phyloP scores from a whole-genome alignment of 306 rosid species.

The Benincasa hispida region DNA sequence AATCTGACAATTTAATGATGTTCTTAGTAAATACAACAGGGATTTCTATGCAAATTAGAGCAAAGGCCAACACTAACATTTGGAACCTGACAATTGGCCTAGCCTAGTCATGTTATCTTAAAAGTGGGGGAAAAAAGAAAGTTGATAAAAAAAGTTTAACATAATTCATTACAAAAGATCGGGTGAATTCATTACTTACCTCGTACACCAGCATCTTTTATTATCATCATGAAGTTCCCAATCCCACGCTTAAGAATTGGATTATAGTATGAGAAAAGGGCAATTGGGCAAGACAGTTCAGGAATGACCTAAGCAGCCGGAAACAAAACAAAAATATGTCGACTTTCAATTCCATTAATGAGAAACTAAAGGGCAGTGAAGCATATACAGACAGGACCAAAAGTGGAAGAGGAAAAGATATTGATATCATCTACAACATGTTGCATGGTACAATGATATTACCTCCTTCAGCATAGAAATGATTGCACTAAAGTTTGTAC shows the following conservation, averaged over 20 bases:
- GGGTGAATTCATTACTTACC: conserved; percentile 27
- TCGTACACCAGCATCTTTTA: conserved; percentile 57
- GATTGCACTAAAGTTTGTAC: conserved; percentile 57
- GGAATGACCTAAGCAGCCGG: conserved; percentile 62
- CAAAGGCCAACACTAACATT: background rate
- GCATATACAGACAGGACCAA: background rate
- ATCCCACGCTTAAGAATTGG: conserved; percentile 84
- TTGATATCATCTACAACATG: background rate
- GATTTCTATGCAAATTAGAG: background rate
- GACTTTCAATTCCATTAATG: background rate
- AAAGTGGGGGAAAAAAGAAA: background rate
- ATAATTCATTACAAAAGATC: conserved; percentile 15
- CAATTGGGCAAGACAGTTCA: conserved; percentile 68
- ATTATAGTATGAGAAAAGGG: conserved; percentile 79
- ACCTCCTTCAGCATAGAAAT: conserved; percentile 85
- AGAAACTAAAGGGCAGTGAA: background rate
- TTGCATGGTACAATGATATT: background rate
- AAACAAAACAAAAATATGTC: conserved; percentile 5
- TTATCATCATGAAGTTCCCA: conserved; percentile 49
- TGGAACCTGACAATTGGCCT: background rate
- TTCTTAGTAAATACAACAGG: background rate
- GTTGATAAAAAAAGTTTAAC: background rate
- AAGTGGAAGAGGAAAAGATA: background rate
- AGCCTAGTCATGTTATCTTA: background rate
- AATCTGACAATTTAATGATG: background rate